These are phyloP conservation scores for Kodamaea hsintzibuensis DNA, from an alignment of 805 yeast genomes.

Conservation along the genomic window DNA sequence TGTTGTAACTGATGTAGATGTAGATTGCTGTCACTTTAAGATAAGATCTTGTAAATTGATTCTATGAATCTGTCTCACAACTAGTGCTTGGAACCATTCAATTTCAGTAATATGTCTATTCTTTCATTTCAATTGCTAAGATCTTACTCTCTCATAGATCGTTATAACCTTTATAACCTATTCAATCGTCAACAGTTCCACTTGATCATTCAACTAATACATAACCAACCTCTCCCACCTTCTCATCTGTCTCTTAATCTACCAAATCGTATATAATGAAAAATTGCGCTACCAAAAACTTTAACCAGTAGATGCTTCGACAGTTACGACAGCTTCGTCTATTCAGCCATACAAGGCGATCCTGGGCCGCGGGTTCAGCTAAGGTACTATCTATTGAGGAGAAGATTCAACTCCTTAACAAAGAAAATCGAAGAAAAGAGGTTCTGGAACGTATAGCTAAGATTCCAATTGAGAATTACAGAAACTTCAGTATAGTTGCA, in stretches of 20 bases:
- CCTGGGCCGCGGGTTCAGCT: neutral
- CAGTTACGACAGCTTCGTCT: neutral
- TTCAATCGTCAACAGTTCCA: no score
- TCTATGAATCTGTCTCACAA: no score
- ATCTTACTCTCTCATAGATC: no score
- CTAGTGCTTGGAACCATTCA: no score
- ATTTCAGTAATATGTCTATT: no score
- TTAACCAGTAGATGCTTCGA: neutral
- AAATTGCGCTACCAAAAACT: constrained; percentile 3
- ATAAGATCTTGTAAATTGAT: no score
- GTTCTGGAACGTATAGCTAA: constrained; percentile 62
- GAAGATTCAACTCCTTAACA: constrained; percentile 28
- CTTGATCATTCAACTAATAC: neutral
- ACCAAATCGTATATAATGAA: neutral
- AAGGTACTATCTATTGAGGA: constrained; percentile 21
- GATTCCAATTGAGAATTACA: constrained; percentile 78
- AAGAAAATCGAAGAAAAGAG: constrained; percentile 31
- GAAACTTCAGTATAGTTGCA: constrained; percentile 94
- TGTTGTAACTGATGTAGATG: no score
- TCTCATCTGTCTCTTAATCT: neutral
- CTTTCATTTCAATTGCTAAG: no score
- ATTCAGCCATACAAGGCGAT: neutral
- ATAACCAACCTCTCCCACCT: neutral
- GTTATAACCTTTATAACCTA: no score
- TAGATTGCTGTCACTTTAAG: no score